These are phyloP conservation scores for Cerrena zonata DNA, from an alignment of 1,284 basidiomycete genomes.

Conservation along the genomic window DNA sequence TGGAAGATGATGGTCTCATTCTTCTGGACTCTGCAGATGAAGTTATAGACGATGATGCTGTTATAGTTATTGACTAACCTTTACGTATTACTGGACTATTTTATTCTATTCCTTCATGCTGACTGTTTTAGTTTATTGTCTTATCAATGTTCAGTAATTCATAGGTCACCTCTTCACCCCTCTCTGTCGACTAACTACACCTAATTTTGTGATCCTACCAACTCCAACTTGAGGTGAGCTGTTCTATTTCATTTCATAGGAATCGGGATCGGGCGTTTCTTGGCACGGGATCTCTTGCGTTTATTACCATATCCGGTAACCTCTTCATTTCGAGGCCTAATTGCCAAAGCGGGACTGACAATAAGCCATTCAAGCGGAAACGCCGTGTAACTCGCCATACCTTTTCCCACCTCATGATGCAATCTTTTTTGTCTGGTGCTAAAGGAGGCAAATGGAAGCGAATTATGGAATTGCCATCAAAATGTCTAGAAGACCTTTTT, in stretches of 20 bases:
- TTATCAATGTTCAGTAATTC: constrained; percentile 1
- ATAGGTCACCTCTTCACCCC: too few relatives aligned
- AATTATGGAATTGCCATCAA: not conserved
- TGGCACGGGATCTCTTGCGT: too few relatives aligned
- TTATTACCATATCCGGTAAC: too few relatives aligned
- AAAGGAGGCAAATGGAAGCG: not conserved
- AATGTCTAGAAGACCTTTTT: not conserved
- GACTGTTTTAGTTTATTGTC: not conserved
- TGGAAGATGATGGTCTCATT: constrained; percentile 70
- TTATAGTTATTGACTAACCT: constrained; percentile 43
- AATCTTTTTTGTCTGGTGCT: not conserved
- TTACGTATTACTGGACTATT: not conserved
- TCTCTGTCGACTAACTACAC: too few relatives aligned
- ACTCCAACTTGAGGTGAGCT: too few relatives aligned
- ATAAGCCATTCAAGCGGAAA: not conserved
- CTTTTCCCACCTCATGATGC: not conserved
- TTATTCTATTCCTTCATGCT: constrained; percentile 25
- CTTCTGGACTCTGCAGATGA: constrained; percentile 57
- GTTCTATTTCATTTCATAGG: too few relatives aligned
- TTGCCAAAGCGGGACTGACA: not conserved
- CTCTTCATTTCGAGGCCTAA: too few relatives aligned
- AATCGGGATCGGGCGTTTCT: too few relatives aligned
- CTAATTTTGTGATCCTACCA: too few relatives aligned
- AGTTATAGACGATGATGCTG: constrained; percentile 41
- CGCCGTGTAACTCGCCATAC: too few relatives aligned